Conservation (phyloP, 805 yeast genomes). For the Maudiozyma bulderi region DNA sequence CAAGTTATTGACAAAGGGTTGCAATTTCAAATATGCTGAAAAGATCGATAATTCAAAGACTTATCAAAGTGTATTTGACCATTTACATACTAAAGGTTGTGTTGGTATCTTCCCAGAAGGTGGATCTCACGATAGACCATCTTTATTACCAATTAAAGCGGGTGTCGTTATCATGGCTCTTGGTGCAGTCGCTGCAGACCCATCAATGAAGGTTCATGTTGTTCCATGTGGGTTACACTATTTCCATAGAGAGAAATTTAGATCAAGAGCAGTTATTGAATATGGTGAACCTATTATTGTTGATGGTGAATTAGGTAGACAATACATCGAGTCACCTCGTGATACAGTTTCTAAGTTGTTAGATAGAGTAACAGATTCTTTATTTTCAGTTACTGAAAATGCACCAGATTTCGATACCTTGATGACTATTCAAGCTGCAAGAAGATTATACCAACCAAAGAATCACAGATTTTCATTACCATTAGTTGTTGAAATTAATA, state of each 20-base stretch:
- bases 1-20: constrained; percentile 43
- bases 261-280: constrained; percentile 89
- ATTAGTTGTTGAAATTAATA: constrained; percentile 75
- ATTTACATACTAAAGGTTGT: constrained; percentile 67
- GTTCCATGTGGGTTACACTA: constrained; percentile 96
- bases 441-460: constrained; percentile 54
- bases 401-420: constrained; percentile 89
- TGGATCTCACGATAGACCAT: constrained; percentile 94
- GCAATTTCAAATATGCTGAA: constrained; percentile 63
- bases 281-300: constrained; percentile 82
- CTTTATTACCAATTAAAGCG: constrained; percentile 83
- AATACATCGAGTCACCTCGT: constrained; percentile 57
- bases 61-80: constrained; percentile 73
- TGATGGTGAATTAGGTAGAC: constrained; percentile 46
- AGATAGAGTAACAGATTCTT: constrained; percentile 62
- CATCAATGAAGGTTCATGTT: constrained; percentile 65
- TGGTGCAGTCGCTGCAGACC: constrained; percentile 78
- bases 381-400: constrained; percentile 83
- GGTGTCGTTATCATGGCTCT: constrained; percentile 98
- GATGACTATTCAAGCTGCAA: constrained; percentile 89
- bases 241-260: constrained; percentile 86
- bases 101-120: constrained; percentile 96
- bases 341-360: constrained; percentile 66
- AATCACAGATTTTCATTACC: constrained; percentile 44
- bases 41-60: constrained; percentile 77